A percentile compares a stretch with the other conserved stretches of the same genome.
Conservation (phyloP, 2,329 filamentous ascomycete species). For the Talaromyces sp. region DNA sequence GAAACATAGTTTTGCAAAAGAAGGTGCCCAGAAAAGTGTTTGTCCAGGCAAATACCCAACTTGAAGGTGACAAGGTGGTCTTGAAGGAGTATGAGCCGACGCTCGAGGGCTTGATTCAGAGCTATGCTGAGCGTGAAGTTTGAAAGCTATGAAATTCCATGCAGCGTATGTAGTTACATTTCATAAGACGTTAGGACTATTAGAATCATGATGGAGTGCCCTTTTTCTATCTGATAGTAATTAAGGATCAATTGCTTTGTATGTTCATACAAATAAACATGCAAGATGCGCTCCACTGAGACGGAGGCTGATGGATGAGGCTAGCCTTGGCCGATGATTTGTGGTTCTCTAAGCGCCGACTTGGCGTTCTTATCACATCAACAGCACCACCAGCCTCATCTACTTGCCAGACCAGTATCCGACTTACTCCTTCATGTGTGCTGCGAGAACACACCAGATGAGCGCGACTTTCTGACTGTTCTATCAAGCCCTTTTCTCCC, state of each 20-base stretch:
- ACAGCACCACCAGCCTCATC: neutral
- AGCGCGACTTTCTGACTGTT: neutral
- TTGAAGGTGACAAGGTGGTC: constrained; percentile 66
- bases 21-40: constrained; percentile 69
- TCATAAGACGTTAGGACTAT: no score
- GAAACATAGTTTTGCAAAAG: constrained; percentile 59
- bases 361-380: constrained; percentile 13
- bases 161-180: neutral
- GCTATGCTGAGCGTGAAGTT: constrained; percentile 63
- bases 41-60: constrained; percentile 84
- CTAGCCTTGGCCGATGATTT: constrained; percentile 10
- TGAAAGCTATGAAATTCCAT: constrained; percentile 22
- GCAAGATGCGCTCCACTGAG: neutral
- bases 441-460: neutral
- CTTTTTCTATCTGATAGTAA: neutral
- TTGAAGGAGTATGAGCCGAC: constrained; percentile 85
- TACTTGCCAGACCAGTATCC: neutral
- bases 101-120: constrained; percentile 76
- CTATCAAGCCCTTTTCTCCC: neutral
- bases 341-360: constrained; percentile 5
- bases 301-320: neutral
- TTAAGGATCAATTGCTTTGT: no score
- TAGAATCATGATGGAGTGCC: no score
- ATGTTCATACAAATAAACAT: neutral
- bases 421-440: neutral